Conservation (phyloP, 164 flowering plant species). For the Aristolochia californica region DNA sequence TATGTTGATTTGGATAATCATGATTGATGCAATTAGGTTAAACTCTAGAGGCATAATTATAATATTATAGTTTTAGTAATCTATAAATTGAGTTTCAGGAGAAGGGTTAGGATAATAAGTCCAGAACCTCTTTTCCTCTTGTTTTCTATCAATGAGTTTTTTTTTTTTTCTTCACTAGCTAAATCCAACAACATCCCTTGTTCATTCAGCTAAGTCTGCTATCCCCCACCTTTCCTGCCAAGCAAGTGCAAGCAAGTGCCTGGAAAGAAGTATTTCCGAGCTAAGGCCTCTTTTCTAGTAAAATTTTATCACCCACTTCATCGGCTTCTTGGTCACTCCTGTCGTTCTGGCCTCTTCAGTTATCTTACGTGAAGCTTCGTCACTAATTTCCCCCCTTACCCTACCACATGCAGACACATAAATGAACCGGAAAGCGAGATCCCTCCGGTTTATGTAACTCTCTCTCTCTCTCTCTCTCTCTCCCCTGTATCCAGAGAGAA, state of each 20-base stretch:
- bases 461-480: slow-evolving; percentile 1
- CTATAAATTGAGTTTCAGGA: too few relatives aligned
- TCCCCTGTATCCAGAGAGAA: slow-evolving; percentile 7
- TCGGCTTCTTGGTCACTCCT: not conserved
- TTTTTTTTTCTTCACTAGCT: too few relatives aligned
- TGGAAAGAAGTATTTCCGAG: not conserved
- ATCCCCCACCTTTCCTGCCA: too few relatives aligned
- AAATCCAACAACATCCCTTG: not conserved
- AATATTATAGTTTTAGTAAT: too few relatives aligned
- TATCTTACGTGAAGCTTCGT: not conserved
- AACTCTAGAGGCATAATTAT: too few relatives aligned
- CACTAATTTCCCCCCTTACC: not conserved
- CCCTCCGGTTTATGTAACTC: not conserved
- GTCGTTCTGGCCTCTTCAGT: not conserved
- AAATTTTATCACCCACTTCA: not conserved
- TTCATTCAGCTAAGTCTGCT: too few relatives aligned
- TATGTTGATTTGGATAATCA: too few relatives aligned
- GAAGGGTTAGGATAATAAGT: too few relatives aligned
- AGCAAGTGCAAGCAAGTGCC: too few relatives aligned
- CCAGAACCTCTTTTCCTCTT: too few relatives aligned
- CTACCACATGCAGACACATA: slow-evolving; percentile 1
- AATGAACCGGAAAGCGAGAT: not conserved
- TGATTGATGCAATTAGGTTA: too few relatives aligned
- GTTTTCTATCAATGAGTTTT: too few relatives aligned
- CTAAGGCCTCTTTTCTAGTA: not conserved